A percentile compares a stretch with the other conserved stretches of the same genome.
Conservation (phyloP, 345 rosid species). For the Abelmoschus esculentus region DNA sequence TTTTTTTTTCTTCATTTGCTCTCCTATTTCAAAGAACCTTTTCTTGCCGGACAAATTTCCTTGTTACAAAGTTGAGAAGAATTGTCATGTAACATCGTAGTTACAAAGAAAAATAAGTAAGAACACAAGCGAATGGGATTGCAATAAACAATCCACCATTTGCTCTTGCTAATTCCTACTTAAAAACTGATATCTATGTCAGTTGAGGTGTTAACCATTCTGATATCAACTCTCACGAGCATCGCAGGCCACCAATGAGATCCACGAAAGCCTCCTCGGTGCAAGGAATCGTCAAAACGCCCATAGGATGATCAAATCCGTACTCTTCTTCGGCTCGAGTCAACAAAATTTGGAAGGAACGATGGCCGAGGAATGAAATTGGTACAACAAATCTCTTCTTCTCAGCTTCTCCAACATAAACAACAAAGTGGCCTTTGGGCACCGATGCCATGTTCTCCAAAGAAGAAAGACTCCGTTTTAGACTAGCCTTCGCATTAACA, state of each 20-base stretch:
- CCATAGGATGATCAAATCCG: constrained; percentile 42
- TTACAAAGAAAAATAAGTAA: not conserved
- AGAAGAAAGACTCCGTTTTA: not conserved
- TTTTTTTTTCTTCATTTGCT: too few relatives aligned
- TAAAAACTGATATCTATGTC: not conserved
- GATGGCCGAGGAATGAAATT: constrained; percentile 30
- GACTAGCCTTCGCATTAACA: not conserved
- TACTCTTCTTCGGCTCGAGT: constrained; percentile 46
- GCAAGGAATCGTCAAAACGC: constrained; percentile 51
- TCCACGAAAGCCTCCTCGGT: constrained; percentile 34
- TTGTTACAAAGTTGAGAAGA: too few relatives aligned
- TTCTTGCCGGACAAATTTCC: too few relatives aligned
- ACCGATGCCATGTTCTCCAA: not conserved
- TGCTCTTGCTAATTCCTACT: not conserved
- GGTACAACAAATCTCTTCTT: constrained; percentile 45
- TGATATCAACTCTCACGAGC: constrained; percentile 1
- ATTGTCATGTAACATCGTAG: too few relatives aligned
- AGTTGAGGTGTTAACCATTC: not conserved
- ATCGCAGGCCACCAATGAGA: constrained; percentile 27
- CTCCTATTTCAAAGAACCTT: too few relatives aligned
- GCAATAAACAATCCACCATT: not conserved
- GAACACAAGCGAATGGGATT: not conserved
- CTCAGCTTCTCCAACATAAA: constrained; percentile 46
- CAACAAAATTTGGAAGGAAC: constrained; percentile 41
- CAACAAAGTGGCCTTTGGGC: constrained; percentile 41